Percentiles rank a stretch among this genome's conserved stretches.
Conservation (phyloP, 768 basidiomycete genomes). For the Heimioporus sp. region DNA sequence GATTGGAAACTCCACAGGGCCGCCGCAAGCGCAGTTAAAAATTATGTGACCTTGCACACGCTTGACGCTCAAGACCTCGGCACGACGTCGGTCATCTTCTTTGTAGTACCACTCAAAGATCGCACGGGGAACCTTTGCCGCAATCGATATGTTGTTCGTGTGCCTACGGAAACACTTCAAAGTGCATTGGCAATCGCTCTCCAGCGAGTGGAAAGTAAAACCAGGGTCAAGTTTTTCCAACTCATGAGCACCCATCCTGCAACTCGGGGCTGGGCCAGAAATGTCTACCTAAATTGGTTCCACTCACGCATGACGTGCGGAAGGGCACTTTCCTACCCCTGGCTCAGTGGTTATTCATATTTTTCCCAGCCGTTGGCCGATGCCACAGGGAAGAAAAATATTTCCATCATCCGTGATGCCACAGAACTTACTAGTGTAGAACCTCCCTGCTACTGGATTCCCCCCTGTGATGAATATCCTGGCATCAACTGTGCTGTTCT, state of each 20-base stretch:
- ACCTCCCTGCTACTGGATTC: background rate
- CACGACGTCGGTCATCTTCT: background rate
- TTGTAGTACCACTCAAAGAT: background rate
- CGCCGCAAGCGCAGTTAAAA: background rate
- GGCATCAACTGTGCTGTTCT: no score
- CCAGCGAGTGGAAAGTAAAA: background rate
- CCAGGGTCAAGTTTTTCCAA: background rate
- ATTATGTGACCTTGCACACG: background rate
- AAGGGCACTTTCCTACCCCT: background rate
- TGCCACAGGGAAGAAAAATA: background rate
- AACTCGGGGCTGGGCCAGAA: background rate
- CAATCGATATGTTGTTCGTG: background rate
- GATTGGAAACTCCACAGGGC: background rate
- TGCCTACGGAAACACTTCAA: background rate
- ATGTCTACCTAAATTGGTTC: background rate
- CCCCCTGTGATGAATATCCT: background rate
- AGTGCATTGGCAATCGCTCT: background rate
- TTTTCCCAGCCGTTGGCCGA: no score
- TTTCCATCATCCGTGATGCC: background rate
- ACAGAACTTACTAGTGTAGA: background rate
- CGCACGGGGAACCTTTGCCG: background rate
- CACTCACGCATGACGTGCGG: background rate
- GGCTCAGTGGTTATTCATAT: background rate
- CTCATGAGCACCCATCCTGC: background rate
- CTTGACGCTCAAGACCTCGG: background rate